Percentiles rank a stretch among this genome's conserved stretches.
phyloP scores from a whole-genome alignment of 2,329 filamentous ascomycete species.

The Trichoderma sp. region DNA sequence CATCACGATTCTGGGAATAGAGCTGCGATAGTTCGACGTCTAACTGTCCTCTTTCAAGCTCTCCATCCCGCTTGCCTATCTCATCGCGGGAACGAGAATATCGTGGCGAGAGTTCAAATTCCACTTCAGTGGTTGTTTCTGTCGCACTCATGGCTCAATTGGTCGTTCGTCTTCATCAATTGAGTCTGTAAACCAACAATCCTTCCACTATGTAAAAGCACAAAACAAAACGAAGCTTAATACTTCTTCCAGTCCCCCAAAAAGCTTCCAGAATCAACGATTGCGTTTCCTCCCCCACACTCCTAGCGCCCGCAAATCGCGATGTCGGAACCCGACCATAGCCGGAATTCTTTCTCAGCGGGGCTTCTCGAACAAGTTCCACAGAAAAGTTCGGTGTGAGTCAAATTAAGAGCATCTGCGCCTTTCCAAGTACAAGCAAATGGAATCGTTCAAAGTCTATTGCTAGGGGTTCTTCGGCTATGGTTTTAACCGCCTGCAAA shows the following conservation, averaged over 20 bases:
- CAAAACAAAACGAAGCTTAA: background rate
- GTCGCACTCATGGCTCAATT: conserved; percentile 3
- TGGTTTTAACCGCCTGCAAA: background rate
- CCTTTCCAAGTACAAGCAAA: conserved; percentile 4
- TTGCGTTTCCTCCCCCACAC: background rate
- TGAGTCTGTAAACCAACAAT: background rate
- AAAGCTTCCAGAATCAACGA: background rate
- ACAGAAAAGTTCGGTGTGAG: background rate
- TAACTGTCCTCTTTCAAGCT: background rate
- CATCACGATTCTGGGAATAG: background rate
- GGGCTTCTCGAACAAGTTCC: background rate
- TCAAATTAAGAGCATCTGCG: background rate
- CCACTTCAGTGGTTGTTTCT: background rate
- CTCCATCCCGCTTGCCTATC: background rate
- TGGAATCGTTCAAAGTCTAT: background rate
- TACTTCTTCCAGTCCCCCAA: background rate
- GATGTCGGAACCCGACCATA: conserved; percentile 3
- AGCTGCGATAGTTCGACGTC: background rate
- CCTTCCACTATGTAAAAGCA: background rate
- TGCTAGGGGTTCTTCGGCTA: background rate
- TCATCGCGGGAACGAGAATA: background rate
- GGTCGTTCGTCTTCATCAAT: background rate
- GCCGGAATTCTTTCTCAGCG: background rate
- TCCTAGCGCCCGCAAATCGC: background rate
- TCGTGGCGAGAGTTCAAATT: background rate